Evolutionary conservation across 202 grass and related monocot genomes (phyloP), one percentile per base, ranked within the genome.

Genomic region (Elaeis oleifera): DNA sequence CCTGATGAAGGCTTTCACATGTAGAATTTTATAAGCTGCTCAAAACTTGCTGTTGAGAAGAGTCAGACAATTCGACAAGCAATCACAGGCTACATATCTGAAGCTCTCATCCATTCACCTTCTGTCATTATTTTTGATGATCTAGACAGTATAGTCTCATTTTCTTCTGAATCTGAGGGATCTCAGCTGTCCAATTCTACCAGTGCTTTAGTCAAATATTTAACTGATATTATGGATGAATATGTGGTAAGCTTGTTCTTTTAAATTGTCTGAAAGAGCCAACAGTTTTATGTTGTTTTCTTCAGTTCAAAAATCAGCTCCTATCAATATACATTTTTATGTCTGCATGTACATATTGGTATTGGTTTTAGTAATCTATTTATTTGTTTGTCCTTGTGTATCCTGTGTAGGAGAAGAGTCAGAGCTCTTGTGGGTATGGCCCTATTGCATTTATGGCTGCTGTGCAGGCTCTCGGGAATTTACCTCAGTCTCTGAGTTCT

Each of bases 111-210:
- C 69, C 84, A 72, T 72, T 77, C 84, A 65, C 92, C 92, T 78
- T 91, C 92, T 3, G 32, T 91, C 68, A 71, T 96, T 62, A 77
- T 91, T 88, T 96, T 96, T 85, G 92, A 96, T 44, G 81, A 90
- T 83, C 75, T 96, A 64, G 87, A 91, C 71, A 81, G 78, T 52
- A 26, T 91, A 49, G 74, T 96, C 67, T 88, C 84, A 62, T 75
- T 71, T 60, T 88, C 87, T 53, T 91, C 92, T 58, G 81, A 85
- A 79, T 79, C 83, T 54, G 84, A 82, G 67, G 76, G 74, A 36
- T 85, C 87, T 53, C 87, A 90, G 16, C 67, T 61, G 16, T 85
- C 87, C 56, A 84, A 67, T 79, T 88, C 82, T 51, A 62, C 84
- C 67, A 73, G 76, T 74, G 81, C 92, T 59, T n/a, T 91, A 44